Base-by-base conservation (phyloP, 2,329 filamentous ascomycete genomes). In the Penicillium fuscoglaucum region DNA sequence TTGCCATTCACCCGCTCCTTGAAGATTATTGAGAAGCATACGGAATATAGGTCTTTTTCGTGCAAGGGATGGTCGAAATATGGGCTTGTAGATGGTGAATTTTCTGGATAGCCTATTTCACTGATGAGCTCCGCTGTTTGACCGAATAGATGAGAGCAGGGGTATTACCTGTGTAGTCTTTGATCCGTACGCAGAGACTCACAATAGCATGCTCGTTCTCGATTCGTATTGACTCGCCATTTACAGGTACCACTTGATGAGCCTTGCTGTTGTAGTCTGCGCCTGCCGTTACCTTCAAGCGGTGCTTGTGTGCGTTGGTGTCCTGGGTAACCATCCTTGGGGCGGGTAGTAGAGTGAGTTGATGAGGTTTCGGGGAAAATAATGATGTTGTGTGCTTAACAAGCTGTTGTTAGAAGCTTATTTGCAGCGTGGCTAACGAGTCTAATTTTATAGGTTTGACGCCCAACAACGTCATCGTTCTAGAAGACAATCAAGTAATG, bases 261-360 rank as follows among this genome's bases (percentile, higher is more conserved):
- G 84, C 83, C n/a, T 81, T 75, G 35, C 82, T 75, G 71, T 95
- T 86, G 76, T 97, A 96, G 63, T 80, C 80, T 1, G 90, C 82
- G 2, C 93, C 93, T 1, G 91, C 91, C 0, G 91, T 96, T 55
- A 97, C 88, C 65, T 84, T 85, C 61, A 98, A 83, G 51, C 90
- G 83, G 75, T 95, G 96, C 40, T 69, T 65, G 5, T 58, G 37
- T 39, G 61, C 35, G 26, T 60, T 52, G n/a, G 35, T 40, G 29
- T 53, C 40, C 10, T 51, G 35, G 24, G 12, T 6, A 17, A 21
- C 21, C 55, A 58, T 58, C 9, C 1, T 54, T 19, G 21, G 10
- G 17, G 2, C 19, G 17, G 4, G 2, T 52, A n/a, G 4, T 9
- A 12, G 6, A 51, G 12, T 4, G 10, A 15, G 1, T 17, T 40